These are phyloP conservation scores for Xerocomus nothofagi DNA, from an alignment of 1,284 basidiomycete species.

Conservation along the genomic window DNA sequence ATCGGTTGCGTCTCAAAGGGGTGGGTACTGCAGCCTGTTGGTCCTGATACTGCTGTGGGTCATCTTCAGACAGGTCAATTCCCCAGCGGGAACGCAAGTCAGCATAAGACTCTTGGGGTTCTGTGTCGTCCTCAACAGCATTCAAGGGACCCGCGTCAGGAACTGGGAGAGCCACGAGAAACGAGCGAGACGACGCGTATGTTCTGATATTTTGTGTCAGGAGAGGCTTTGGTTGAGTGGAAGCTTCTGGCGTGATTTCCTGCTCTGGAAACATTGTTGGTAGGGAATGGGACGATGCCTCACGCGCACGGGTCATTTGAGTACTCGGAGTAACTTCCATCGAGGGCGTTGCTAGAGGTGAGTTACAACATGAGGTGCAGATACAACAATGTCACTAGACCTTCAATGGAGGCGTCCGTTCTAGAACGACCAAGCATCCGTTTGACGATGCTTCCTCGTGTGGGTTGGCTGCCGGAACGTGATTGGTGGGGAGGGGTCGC, in stretches of 20 bases:
- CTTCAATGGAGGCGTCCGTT: constrained; percentile 56
- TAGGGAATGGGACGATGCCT: constrained; percentile 17
- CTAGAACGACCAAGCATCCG: constrained; percentile 48
- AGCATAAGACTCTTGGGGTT: constrained; percentile 64
- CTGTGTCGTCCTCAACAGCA: constrained; percentile 43
- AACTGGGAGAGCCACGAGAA: constrained; percentile 58
- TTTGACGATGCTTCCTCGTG: constrained; percentile 34
- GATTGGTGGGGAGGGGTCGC: constrained; percentile 1
- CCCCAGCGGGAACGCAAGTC: constrained; percentile 70
- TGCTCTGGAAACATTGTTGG: constrained; percentile 17
- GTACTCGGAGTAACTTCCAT: constrained; percentile 3
- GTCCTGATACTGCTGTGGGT: constrained; percentile 43
- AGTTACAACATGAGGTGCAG: background rate
- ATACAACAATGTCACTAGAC: background rate
- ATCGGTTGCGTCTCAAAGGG: constrained; percentile 29
- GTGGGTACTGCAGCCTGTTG: constrained; percentile 6
- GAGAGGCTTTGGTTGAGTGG: constrained; percentile 27
- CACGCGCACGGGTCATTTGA: constrained; percentile 16
- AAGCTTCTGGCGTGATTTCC: constrained; percentile 14
- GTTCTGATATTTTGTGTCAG: constrained; percentile 51
- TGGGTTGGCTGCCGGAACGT: constrained; percentile 8
- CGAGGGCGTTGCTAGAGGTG: constrained; percentile 3
- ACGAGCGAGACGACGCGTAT: constrained; percentile 74
- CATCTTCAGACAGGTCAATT: constrained; percentile 72
- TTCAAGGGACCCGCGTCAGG: constrained; percentile 25